A percentile compares a stretch with the other conserved stretches of the same genome.
phyloP scores from a whole-genome alignment of 2,329 filamentous ascomycete genomes.

The Aspergillus calidoustus region DNA sequence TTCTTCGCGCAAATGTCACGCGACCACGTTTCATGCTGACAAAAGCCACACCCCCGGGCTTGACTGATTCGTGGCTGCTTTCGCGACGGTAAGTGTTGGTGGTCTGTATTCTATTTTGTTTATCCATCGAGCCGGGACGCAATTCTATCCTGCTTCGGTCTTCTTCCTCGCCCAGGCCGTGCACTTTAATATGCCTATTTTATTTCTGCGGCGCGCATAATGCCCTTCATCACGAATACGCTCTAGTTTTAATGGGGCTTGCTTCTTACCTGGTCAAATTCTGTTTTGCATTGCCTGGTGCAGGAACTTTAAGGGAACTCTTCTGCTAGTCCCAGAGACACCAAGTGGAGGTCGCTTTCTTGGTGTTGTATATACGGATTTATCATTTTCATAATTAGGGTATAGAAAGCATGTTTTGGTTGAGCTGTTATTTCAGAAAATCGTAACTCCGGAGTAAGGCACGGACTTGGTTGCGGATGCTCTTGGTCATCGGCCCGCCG shows the following conservation, averaged over 20 bases:
- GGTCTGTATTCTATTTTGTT: constrained; percentile 24
- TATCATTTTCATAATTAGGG: constrained; percentile 27
- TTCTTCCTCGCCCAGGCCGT: constrained; percentile 5
- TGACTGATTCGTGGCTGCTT: constrained; percentile 23
- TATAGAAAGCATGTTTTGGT: constrained; percentile 25
- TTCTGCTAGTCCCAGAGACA: constrained; percentile 5
- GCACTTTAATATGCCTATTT: constrained; percentile 13
- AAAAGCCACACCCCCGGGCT: constrained; percentile 11
- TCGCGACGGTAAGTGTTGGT: constrained; percentile 31
- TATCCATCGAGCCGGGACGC: not conserved
- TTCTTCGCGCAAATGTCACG: constrained; percentile 32
- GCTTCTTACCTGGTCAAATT: not conserved
- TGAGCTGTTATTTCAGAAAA: not conserved
- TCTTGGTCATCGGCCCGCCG: too few relatives aligned
- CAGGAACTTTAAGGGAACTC: not conserved
- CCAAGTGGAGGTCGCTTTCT: constrained; percentile 7
- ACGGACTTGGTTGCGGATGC: too few relatives aligned
- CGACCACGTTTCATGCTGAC: constrained; percentile 36
- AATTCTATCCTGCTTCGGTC: not conserved
- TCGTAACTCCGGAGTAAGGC: not conserved
- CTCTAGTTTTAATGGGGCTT: constrained; percentile 28
- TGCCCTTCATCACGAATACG: constrained; percentile 24
- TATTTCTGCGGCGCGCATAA: constrained; percentile 8
- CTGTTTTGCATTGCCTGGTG: not conserved
- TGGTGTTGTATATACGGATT: constrained; percentile 29